Percentiles rank a stretch among this genome's conserved stretches.
These are phyloP conservation scores for Aspergillus fischeri DNA, from an alignment of 2,329 filamentous ascomycete species.

Conservation along the genomic window DNA sequence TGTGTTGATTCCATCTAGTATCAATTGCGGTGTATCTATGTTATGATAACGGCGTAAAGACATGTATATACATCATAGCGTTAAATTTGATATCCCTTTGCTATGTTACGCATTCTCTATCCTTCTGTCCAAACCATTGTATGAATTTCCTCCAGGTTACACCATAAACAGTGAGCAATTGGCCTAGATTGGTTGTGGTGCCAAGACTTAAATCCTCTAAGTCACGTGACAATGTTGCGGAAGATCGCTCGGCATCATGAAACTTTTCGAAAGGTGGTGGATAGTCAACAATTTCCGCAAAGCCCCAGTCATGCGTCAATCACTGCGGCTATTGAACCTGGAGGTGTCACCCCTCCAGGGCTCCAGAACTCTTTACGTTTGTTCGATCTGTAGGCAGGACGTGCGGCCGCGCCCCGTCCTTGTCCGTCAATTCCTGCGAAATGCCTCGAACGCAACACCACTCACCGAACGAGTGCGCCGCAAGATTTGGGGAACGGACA, in stretches of 20 bases:
- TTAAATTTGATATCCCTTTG: background rate
- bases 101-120: background rate
- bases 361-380: conserved; percentile 32
- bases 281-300: conserved; percentile 2
- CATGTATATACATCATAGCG: conserved; percentile 13
- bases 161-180: background rate
- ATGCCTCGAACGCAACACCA: conserved; percentile 32
- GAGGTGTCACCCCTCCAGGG: conserved; percentile 28
- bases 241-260: conserved; percentile 8
- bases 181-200: background rate
- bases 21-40: conserved; percentile 4
- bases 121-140: conserved; percentile 7
- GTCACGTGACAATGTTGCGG: conserved; percentile 23
- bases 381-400: conserved; percentile 39
- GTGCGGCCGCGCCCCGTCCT: conserved; percentile 29
- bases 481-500: conserved; percentile 49
- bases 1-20: conserved; percentile 1
- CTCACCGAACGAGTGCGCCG: conserved; percentile 45
- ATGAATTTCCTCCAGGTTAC: conserved; percentile 2
- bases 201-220: conserved; percentile 1
- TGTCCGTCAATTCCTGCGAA: conserved; percentile 31
- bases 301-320: conserved; percentile 34
- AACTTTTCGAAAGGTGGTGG: conserved; percentile 16
- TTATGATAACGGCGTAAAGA: conserved; percentile 16
- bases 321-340: conserved; percentile 34